A percentile compares a stretch with the other conserved stretches of the same genome.
Conservation (phyloP, 257 asterid genomes). For the Ilex asprella region DNA sequence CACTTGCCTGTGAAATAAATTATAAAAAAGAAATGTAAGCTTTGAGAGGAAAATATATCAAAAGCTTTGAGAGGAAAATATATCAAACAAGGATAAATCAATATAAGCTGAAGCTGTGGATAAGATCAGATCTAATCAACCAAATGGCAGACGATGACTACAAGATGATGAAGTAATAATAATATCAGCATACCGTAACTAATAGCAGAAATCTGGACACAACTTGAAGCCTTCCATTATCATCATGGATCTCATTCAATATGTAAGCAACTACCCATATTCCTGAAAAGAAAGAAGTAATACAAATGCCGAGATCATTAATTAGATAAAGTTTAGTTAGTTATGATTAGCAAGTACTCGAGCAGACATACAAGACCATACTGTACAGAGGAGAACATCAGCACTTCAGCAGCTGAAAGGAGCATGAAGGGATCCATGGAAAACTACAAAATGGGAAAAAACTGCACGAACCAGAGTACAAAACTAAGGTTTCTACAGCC, state of each 20-base stretch:
- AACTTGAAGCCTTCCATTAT: constrained; percentile 50
- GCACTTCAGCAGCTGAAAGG: no score
- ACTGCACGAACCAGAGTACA: no score
- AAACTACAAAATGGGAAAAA: no score
- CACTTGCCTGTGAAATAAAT: constrained; percentile 49
- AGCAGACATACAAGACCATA: not conserved
- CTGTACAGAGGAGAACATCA: not conserved
- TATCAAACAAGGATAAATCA: not conserved
- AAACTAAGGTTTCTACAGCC: no score
- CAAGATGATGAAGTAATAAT: constrained; percentile 9
- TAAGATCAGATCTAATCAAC: constrained; percentile 1
- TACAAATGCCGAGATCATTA: no score
- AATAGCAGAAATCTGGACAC: constrained; percentile 57
- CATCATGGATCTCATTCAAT: constrained; percentile 64
- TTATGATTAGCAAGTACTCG: not conserved
- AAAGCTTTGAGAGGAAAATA: constrained; percentile 5
- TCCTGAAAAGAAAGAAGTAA: constrained; percentile 30
- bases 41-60: no score
- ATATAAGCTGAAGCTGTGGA: constrained; percentile 6
- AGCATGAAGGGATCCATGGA: no score
- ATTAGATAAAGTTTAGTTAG: no score
- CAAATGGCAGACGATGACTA: not conserved
- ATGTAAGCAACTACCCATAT: constrained; percentile 63
- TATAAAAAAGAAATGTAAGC: constrained; percentile 3
- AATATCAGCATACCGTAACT: constrained; percentile 40